These are phyloP conservation scores for Verticillium nonalfalfae DNA, from an alignment of 2,329 filamentous ascomycete genomes.

Conservation along the genomic window DNA sequence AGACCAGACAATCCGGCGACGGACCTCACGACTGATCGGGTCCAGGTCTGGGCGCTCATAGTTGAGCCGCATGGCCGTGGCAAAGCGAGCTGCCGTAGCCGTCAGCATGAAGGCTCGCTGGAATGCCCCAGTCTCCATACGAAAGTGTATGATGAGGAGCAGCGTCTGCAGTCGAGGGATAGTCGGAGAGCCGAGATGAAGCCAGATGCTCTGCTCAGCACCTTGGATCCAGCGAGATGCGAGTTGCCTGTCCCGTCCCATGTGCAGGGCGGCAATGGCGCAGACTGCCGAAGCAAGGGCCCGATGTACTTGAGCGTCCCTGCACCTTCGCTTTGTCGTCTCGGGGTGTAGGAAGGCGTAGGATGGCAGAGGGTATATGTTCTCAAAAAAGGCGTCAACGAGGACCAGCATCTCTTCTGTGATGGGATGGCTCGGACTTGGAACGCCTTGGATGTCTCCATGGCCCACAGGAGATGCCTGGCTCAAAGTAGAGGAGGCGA, in stretches of 20 bases:
- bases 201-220: slow-evolving; percentile 23
- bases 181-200: slow-evolving; percentile 21
- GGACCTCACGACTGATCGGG: slow-evolving; percentile 26
- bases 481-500: neutral
- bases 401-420: slow-evolving; percentile 12
- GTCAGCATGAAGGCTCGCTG: slow-evolving; percentile 34
- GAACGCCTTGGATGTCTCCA: slow-evolving; percentile 1
- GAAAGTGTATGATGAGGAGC: slow-evolving; percentile 36
- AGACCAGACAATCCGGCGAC: slow-evolving; percentile 31
- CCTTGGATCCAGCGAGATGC: slow-evolving; percentile 20
- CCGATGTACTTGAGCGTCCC: slow-evolving; percentile 20
- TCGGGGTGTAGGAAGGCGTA: slow-evolving; percentile 26
- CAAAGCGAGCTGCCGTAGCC: slow-evolving; percentile 25
- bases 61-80: slow-evolving; percentile 30
- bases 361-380: slow-evolving; percentile 18
- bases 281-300: slow-evolving; percentile 24
- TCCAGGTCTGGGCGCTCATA: slow-evolving; percentile 27
- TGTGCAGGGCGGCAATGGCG: slow-evolving; percentile 22
- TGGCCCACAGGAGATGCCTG: neutral
- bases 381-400: slow-evolving; percentile 17
- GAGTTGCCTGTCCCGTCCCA: slow-evolving; percentile 13
- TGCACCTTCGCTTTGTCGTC: slow-evolving; percentile 22
- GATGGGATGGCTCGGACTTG: slow-evolving; percentile 4
- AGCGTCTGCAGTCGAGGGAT: slow-evolving; percentile 29
- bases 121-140: slow-evolving; percentile 34